Base-by-base conservation (phyloP, 1,139 yeast genomes). In the Diutina pseudorugosa region DNA sequence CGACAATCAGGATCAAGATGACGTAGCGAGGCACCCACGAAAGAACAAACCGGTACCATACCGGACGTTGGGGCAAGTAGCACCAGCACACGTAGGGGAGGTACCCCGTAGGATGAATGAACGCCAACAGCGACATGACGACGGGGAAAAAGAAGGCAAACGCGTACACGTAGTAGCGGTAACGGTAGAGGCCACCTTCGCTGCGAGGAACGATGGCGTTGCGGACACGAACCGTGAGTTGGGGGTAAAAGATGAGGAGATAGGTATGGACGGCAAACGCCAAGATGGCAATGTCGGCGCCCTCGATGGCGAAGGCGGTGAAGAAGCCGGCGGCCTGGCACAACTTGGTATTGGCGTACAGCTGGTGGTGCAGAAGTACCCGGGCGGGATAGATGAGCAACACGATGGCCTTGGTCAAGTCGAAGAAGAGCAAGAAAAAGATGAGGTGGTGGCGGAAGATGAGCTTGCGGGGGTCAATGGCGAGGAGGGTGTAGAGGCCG, bases 211-310 rank as follows among this genome's bases (percentile, higher is more conserved):
- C 21, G 11, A 45, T 9, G 12, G 72, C 67, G 59, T 70, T 67
- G 41, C 71, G 69, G 60, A 77, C 75, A 56, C 72, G 75, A 55
- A 75, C 72, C 51, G 75, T 72, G 44, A 72, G 62, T 40, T 60
- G 61, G 0, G 94, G 89, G 56, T 71, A 71, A 65, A 87, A 87
- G 19, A 90, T 84, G 36, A 89, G 70, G 49, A 90, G 65, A 45
- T 83, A 89, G 7, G 93, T 85, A 65, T 90, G 96, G 20, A 89
- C 66, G 1, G 97, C 96, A 67, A 90, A 85, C 40, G 87, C 77
- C 49, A 89, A 69, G 51, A 90, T 90, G 25, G 95, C 94, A 48
- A 88, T 65, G 67, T 90, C 97, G 2, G 94, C 90, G 16, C 95
- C 96, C 65, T 89, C 95, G 30, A 87, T 85, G 36, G 91, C 77